Percentiles rank a stretch among this genome's conserved stretches.
These are phyloP conservation scores for Parachaetomium inaequale DNA, from an alignment of 495 filamentous ascomycete species.

Conservation along the genomic window DNA sequence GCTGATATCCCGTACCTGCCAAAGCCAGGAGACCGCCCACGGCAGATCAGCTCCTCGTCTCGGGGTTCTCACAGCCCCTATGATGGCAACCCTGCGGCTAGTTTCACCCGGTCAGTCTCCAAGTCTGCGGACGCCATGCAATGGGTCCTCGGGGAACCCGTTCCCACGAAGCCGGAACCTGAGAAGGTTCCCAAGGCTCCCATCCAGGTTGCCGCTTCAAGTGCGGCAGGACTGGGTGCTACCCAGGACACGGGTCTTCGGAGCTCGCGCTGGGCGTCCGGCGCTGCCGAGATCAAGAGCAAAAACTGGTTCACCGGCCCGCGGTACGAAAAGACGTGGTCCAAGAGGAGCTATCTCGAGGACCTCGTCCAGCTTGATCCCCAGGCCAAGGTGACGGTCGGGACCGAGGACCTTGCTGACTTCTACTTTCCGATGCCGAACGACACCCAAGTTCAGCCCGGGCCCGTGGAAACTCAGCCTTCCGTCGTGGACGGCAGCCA, in stretches of 20 bases:
- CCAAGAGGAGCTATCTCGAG: slow-evolving; percentile 7
- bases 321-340: slow-evolving; percentile 16
- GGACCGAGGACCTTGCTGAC: slow-evolving; percentile 5
- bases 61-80: too few species aligned
- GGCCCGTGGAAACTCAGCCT: background rate
- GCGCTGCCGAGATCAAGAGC: background rate
- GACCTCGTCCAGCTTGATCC: slow-evolving; percentile 17
- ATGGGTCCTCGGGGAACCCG: slow-evolving; percentile 14
- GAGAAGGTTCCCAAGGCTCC: background rate
- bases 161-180: background rate
- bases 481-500: background rate
- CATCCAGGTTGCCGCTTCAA: background rate
- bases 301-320: slow-evolving; percentile 17
- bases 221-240: background rate
- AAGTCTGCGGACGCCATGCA: slow-evolving; percentile 14
- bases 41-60: background rate
- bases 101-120: too few species aligned
- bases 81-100: too few species aligned
- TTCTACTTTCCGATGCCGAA: slow-evolving; percentile 8
- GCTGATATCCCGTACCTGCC: slow-evolving; percentile 2
- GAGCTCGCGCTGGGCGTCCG: slow-evolving; percentile 18
- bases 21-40: background rate
- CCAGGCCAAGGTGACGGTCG: background rate
- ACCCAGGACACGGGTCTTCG: slow-evolving; percentile 2
- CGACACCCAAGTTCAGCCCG: background rate